A percentile compares a stretch with the other conserved stretches of the same genome.
These are phyloP conservation scores for Rhamnella rubrinervis DNA, from an alignment of 331 rosid genomes.

Conservation along the genomic window DNA sequence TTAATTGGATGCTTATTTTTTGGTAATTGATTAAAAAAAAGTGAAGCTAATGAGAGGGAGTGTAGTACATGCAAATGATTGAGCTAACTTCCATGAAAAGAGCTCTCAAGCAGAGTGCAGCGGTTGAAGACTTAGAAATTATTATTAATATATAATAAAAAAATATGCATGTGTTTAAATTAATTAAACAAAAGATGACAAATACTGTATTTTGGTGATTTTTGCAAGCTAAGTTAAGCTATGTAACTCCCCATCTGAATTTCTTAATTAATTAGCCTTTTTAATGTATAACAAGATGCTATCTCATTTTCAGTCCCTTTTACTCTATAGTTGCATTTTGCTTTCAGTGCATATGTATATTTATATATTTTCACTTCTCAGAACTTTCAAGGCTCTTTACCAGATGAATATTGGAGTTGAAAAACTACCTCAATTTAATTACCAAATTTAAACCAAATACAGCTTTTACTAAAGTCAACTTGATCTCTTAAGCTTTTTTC, in stretches of 20 bases:
- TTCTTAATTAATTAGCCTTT: conserved; percentile 29
- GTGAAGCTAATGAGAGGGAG: conserved; percentile 8
- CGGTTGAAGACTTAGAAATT: conserved; percentile 46
- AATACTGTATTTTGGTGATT: conserved; percentile 39
- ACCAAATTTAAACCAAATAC: too few species aligned
- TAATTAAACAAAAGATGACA: conserved; percentile 26
- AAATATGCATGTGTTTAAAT: background rate
- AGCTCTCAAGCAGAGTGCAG: conserved; percentile 41
- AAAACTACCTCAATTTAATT: background rate
- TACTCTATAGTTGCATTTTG: conserved; percentile 44
- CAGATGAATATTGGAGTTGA: background rate
- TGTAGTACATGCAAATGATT: conserved; percentile 33
- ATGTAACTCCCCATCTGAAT: conserved; percentile 9
- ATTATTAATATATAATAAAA: conserved; percentile 11
- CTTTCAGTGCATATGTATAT: conserved; percentile 35
- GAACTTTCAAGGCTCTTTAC: background rate
- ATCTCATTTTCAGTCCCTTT: conserved; percentile 59
- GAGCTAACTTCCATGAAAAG: conserved; percentile 58
- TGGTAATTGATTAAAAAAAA: background rate
- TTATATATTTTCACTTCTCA: background rate
- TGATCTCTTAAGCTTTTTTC: background rate
- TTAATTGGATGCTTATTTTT: too few species aligned
- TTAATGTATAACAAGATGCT: conserved; percentile 41
- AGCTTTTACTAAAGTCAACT: conserved; percentile 20
- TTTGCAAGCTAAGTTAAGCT: conserved; percentile 67